Percentiles rank a stretch among this genome's conserved stretches.
phyloP scores from a whole-genome alignment of 768 basidiomycete genomes.

The Leccinum pellstonianum region DNA sequence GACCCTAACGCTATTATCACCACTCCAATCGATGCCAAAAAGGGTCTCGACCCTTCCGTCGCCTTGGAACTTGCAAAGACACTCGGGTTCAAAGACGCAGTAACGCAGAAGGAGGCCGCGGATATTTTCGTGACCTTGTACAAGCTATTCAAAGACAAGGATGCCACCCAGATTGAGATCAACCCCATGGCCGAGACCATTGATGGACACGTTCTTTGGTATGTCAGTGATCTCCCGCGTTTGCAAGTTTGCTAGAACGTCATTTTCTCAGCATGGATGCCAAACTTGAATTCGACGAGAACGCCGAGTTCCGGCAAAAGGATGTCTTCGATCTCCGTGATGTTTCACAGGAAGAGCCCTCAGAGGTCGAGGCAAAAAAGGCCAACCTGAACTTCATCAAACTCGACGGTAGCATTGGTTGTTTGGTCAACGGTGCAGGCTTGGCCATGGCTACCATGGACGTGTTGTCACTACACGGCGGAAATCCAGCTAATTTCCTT shows the following conservation, averaged over 20 bases:
- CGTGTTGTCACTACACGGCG: constrained; percentile 93
- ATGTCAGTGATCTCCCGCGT: constrained; percentile 23
- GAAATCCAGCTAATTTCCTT: constrained; percentile 97
- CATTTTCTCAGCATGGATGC: constrained; percentile 85
- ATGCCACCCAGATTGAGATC: constrained; percentile 99
- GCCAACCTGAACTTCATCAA: constrained; percentile 98
- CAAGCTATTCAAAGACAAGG: constrained; percentile 97
- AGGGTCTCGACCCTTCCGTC: constrained; percentile 69
- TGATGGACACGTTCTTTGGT: constrained; percentile 94
- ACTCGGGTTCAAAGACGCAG: constrained; percentile 79
- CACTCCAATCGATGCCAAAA: constrained; percentile 82
- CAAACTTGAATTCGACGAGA: constrained; percentile 99
- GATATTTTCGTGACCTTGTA: constrained; percentile 93
- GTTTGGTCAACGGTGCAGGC: constrained; percentile 97
- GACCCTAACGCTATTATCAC: constrained; percentile 95
- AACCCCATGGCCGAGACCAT: constrained; percentile 93
- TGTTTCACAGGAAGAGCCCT: constrained; percentile 91
- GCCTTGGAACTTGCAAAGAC: constrained; percentile 82
- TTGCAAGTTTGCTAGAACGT: neutral
- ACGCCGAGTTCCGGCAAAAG: constrained; percentile 95
- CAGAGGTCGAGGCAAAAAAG: constrained; percentile 97
- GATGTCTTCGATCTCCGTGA: constrained; percentile 90
- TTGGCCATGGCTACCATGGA: constrained; percentile 99
- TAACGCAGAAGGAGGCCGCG: constrained; percentile 80
- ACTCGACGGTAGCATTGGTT: constrained; percentile 95